A percentile compares a stretch with the other conserved stretches of the same genome.
Conservation (phyloP, 2,329 filamentous ascomycete genomes). For the Cytospora schulzeri region DNA sequence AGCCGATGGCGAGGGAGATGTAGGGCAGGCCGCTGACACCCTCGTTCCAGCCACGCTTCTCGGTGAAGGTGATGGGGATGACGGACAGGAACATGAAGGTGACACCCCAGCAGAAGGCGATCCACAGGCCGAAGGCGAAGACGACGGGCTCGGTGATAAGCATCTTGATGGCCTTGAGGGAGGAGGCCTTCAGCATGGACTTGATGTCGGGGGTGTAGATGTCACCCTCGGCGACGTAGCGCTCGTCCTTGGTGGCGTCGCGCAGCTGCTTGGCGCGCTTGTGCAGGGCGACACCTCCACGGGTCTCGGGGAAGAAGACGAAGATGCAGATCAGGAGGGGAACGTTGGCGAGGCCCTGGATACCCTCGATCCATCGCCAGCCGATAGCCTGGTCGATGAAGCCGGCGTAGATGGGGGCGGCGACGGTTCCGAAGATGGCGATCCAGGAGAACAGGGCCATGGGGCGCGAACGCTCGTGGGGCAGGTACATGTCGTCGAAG, state of each 20-base stretch:
- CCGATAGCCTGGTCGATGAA: slow-evolving; percentile 55
- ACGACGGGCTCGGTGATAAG: slow-evolving; percentile 27
- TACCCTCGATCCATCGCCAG: slow-evolving; percentile 57
- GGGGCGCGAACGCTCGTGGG: slow-evolving; percentile 46
- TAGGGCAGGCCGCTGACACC: slow-evolving; percentile 53
- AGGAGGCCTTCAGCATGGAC: slow-evolving; percentile 48
- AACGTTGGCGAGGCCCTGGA: slow-evolving; percentile 54
- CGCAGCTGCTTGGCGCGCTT: slow-evolving; percentile 52
- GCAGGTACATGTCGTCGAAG: slow-evolving; percentile 52
- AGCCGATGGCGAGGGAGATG: slow-evolving; percentile 52
- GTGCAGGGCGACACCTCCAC: slow-evolving; percentile 38
- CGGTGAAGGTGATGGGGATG: slow-evolving; percentile 52
- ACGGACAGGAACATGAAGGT: slow-evolving; percentile 56
- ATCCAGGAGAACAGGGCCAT: slow-evolving; percentile 53
- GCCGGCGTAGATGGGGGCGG: slow-evolving; percentile 55
- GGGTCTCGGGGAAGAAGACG: slow-evolving; percentile 34
- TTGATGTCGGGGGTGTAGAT: slow-evolving; percentile 52
- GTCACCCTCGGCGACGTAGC: slow-evolving; percentile 53
- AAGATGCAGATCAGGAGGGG: slow-evolving; percentile 38
- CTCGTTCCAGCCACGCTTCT: slow-evolving; percentile 55
- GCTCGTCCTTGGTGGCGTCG: slow-evolving; percentile 49
- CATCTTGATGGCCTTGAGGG: slow-evolving; percentile 40
- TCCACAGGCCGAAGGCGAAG: slow-evolving; percentile 26
- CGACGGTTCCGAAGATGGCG: slow-evolving; percentile 54
- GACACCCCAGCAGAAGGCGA: slow-evolving; percentile 46